Evolutionary conservation across 176 grass and related monocot genomes (phyloP), one percentile per base, ranked within the genome.

Genomic region (Hyparrhenia diplandra): DNA sequence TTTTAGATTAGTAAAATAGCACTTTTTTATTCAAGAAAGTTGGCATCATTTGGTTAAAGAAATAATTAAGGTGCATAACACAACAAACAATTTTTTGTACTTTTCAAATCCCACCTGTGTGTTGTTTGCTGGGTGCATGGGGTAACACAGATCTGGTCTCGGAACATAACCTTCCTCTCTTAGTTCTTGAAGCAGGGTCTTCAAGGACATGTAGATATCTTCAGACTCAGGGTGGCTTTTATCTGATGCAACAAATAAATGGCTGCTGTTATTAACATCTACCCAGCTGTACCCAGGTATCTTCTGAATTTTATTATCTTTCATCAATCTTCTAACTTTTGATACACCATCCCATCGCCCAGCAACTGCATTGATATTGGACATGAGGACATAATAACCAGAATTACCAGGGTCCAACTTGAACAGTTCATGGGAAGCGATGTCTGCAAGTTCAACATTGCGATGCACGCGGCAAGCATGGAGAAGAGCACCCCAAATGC

Each of bases 351-450:
- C 88, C 94, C 92, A 97, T 41, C 83, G 86, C 31, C 94, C 92
- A 90, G 91, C 88, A 78, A 90, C 73, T 25, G 89, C 94, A 88
- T 92, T 89, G 42, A 92, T 90, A 86, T 97, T 97, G 52, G 94
- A 92, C 88, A 94, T 92, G 46, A 97, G 87, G 31, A 97, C 92
- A 86, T 94, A 97, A 82, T 94, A 97, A 54, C 94, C 94, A 79
- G 94, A 94, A 83, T 97, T 97, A 36, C 65, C 17, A 47, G 89
- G 91, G 78, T 97, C 94, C 79, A 94, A 74, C 46, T 90, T 79
- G 49, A 90, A 90, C 35, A 94, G 76, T 64, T 92, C 81, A 45
- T 87, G 69, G 12, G 87, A 94, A 51, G 89, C 94, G 28, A 24
- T 63, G 23, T 92, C 89, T 42, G 91, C 94, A 71, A 97, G 75